Conservation (phyloP, 2,329 filamentous ascomycete genomes). For the Phoma sp. region DNA sequence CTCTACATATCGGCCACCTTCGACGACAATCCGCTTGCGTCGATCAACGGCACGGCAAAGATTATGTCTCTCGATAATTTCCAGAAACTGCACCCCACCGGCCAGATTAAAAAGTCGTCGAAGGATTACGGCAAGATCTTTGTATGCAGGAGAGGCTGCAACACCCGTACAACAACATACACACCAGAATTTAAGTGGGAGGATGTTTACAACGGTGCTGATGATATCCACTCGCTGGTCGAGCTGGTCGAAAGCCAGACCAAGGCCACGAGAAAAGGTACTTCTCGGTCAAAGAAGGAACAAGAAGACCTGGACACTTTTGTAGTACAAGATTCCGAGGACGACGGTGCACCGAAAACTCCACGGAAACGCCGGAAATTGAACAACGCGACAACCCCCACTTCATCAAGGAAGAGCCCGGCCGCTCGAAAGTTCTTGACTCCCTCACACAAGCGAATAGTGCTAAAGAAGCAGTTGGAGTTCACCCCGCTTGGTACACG, state of each 20-base stretch:
- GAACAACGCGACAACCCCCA: conserved; percentile 52
- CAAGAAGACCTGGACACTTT: conserved; percentile 54
- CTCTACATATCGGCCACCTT: conserved; percentile 88
- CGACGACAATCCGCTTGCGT: conserved; percentile 84
- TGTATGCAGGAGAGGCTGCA: conserved; percentile 86
- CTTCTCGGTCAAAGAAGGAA: conserved; percentile 39
- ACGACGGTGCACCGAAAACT: conserved; percentile 51
- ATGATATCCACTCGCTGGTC: conserved; percentile 70
- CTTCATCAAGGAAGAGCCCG: conserved; percentile 53
- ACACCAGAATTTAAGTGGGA: conserved; percentile 95
- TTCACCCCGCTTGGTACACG: conserved; percentile 95
- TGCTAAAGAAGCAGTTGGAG: conserved; percentile 86
- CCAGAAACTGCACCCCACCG: conserved; percentile 71
- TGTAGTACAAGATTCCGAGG: conserved; percentile 51
- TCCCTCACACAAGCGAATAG: conserved; percentile 70
- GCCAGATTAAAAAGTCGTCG: conserved; percentile 74
- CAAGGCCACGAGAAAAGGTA: conserved; percentile 68
- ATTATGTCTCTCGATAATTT: conserved; percentile 78
- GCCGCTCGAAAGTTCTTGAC: conserved; percentile 64
- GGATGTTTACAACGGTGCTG: conserved; percentile 73
- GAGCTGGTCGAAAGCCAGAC: conserved; percentile 74
- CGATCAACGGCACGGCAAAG: conserved; percentile 87
- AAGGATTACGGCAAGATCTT: conserved; percentile 85
- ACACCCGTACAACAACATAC: conserved; percentile 86
- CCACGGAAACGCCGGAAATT: conserved; percentile 58